A percentile compares a stretch with the other conserved stretches of the same genome.
Conservation (phyloP, 768 basidiomycete species). For the Trametes maxima region DNA sequence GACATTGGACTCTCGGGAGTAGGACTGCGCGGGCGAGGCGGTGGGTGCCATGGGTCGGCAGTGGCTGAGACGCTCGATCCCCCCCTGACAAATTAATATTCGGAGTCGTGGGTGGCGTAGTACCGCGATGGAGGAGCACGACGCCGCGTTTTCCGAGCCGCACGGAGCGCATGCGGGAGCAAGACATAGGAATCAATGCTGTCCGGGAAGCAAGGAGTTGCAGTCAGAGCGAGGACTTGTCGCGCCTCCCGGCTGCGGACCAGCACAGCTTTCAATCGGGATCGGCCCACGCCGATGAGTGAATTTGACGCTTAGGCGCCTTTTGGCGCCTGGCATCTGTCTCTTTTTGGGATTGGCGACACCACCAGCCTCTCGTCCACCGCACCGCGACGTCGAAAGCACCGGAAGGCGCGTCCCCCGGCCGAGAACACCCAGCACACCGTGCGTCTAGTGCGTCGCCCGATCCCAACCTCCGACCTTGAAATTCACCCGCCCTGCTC, state of each 20-base stretch:
- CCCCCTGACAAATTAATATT: too few species aligned
- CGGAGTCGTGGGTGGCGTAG: too few species aligned
- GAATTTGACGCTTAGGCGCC: constrained; percentile 11
- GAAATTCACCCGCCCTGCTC: neutral
- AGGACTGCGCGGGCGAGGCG: too few species aligned
- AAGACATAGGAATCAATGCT: neutral
- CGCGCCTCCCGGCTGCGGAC: neutral
- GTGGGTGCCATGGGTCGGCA: too few species aligned
- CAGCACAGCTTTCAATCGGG: constrained; percentile 9
- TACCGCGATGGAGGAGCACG: too few species aligned
- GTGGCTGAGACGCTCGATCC: too few species aligned
- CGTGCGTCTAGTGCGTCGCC: neutral
- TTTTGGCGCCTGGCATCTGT: neutral
- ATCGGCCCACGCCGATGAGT: neutral
- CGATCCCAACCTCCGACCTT: too few species aligned
- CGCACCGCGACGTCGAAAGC: neutral
- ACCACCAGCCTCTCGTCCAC: neutral
- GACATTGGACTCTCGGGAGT: too few species aligned
- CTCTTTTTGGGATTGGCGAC: neutral
- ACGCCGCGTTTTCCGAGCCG: neutral
- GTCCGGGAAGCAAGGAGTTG: constrained; percentile 15
- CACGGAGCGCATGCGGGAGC: neutral
- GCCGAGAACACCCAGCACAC: neutral
- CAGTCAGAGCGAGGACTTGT: constrained; percentile 7
- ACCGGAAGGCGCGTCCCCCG: constrained; percentile 4